Base-by-base conservation (phyloP, 2,329 filamentous ascomycete genomes). In the Rhynchosporium agropyri region DNA sequence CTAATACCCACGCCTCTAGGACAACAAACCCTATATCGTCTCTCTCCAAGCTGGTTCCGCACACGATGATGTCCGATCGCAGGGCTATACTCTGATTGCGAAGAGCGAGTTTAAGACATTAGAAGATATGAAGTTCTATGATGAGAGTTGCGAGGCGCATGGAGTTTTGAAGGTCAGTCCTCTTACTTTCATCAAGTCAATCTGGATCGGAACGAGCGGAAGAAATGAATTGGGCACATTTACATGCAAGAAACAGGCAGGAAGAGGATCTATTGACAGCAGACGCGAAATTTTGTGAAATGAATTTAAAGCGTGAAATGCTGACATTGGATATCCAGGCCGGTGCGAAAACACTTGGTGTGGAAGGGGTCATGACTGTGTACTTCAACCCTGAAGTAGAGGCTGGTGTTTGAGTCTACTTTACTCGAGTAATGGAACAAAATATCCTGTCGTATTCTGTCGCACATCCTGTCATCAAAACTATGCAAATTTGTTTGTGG, bases 91-190 rank as follows among this genome's bases (percentile, higher is more conserved):
- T 10, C 57, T 87, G 36, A 77, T 80, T 5, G 80, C 81, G 0
- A 79, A 81, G 64, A 82, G 79, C 10, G 79, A 79, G 3, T 87
- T 87, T 67, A 77, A 77, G 13, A 81, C 76, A 12, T 58, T 81
- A 51, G 83, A 83, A 10, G 84, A 87, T 68, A 83, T 87, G 80
- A 77, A 82, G 51, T 88, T 80, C 70, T 88, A 86, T 69, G 84
- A 87, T 70, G 76, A 75, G 2, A 77, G 81, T 55, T 85, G 83
- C 67, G 78, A 78, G 68, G 83, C 83, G 38, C 85, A 88, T 68
- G 76, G 76, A 62, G 78, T 75, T 31, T 74, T 87, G 66, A 83
- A 72, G 67, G 60, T 13, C 20, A 3, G 54, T 57, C 20, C 33
- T 3, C 12, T 20, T 57, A 9, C 6, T 26, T 40, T 26, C 2